These are phyloP conservation scores for Cardamine chenopodiifolia DNA, from an alignment of 345 rosid genomes.

Conservation along the genomic window DNA sequence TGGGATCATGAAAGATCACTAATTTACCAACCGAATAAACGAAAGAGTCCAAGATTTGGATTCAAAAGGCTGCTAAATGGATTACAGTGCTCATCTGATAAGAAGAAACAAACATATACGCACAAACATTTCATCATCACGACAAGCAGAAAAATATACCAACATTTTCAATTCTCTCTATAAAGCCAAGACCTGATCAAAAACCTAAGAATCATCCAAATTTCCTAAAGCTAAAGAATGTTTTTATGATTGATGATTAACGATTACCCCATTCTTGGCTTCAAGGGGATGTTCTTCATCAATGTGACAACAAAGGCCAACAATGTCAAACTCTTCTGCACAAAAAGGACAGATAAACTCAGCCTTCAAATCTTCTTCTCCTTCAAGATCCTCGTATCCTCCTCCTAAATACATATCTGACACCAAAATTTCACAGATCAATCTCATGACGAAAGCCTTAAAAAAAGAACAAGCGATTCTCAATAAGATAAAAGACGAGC, in stretches of 20 bases:
- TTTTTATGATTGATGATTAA: neutral
- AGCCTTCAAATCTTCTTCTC: constrained; percentile 62
- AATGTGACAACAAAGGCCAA: constrained; percentile 85
- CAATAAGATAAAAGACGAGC: neutral
- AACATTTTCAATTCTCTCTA: no score
- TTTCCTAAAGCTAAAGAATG: neutral
- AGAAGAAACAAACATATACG: constrained; percentile 29
- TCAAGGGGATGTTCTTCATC: constrained; percentile 94
- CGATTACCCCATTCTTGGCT: constrained; percentile 73
- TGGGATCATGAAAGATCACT: constrained; percentile 39
- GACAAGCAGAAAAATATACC: neutral
- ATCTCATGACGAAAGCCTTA: neutral
- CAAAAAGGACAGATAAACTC: constrained; percentile 83
- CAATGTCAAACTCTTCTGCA: constrained; percentile 79
- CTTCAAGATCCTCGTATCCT: constrained; percentile 58
- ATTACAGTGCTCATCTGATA: constrained; percentile 35
- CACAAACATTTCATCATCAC: constrained; percentile 28
- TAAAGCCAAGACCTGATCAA: neutral
- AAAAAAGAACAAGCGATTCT: neutral
- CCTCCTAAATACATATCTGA: constrained; percentile 65
- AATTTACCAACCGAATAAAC: constrained; percentile 24
- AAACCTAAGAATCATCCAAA: neutral
- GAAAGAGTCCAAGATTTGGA: constrained; percentile 39
- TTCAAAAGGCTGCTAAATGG: constrained; percentile 37
- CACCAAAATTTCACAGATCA: neutral